Evolutionary conservation across 129 eudicot genomes (phyloP), one percentile per base, ranked within the genome.

Genomic region (Chrysanthemum makinoi): DNA sequence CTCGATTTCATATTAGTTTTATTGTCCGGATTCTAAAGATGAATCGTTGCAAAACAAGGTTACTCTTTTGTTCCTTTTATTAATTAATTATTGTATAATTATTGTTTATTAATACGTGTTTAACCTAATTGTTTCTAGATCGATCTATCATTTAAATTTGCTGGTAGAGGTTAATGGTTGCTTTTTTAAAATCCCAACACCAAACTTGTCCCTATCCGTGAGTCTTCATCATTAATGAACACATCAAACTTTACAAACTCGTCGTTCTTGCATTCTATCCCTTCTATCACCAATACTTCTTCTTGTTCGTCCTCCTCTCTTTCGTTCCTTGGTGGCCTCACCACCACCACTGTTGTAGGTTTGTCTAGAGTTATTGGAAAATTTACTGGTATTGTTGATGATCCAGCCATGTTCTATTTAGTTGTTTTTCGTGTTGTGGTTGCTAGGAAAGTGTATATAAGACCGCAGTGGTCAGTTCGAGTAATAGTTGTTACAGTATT

Each of bases 161-260:
- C n/a, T n/a, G n/a, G n/a, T n/a, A n/a, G n/a, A n/a, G n/a, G n/a
- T n/a, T n/a, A n/a, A n/a, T n/a, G n/a, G n/a, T n/a, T n/a, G n/a
- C n/a, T n/a, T n/a, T n/a, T n/a, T n/a, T n/a, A n/a, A n/a, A n/a
- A n/a, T n/a, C n/a, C n/a, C n/a, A n/a, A n/a, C n/a, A n/a, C n/a
- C n/a, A n/a, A n/a, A 10, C 65, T 53, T 68, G 19, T 62, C 28
- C 30, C 54, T 15, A 3, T 44, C 44, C 77, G 1, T 78, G n/a
- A 68, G 30, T 78, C 82, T 65, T 78, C 82, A 66, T 72, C 73
- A 10, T 78, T 72, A 7, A 78, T 72, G 54, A 72, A 65, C 66
- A 78, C 77, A 78, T 78, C 82, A 64, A 78, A 72, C 77, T 78
- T 78, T 17, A 78, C 82, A 78, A 62, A 72, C 73, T 71, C 77